Conservation (phyloP, 2,329 filamentous ascomycete species). For the Sarocladium kiliense region DNA sequence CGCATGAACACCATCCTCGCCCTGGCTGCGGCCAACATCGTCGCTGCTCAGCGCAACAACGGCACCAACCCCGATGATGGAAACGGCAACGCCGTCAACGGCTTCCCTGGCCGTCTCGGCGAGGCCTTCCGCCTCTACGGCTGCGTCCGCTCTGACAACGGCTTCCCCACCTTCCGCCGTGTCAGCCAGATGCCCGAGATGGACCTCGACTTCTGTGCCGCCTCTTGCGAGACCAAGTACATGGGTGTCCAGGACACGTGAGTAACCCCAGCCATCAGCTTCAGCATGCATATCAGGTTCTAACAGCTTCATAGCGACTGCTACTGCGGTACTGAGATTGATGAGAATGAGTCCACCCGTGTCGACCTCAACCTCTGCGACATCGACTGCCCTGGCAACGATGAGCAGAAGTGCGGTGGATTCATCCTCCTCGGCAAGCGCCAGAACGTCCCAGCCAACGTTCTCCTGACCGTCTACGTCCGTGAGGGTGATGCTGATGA, state of each 20-base stretch:
- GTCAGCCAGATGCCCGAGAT: conserved; percentile 13
- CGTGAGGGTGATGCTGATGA: conserved; percentile 4
- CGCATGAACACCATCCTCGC: conserved; percentile 4
- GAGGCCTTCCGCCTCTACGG: conserved; percentile 20
- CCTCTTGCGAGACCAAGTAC: conserved; percentile 18
- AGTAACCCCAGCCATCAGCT: conserved; percentile 10
- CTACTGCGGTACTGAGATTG: conserved; percentile 17
- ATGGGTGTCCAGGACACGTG: conserved; percentile 20
- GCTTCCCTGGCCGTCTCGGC: conserved; percentile 10
- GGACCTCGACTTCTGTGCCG: conserved; percentile 20
- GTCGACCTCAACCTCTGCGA: conserved; percentile 12
- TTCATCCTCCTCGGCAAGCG: not conserved
- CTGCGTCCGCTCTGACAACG: conserved; percentile 20
- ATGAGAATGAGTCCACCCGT: conserved; percentile 11
- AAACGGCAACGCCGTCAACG: conserved; percentile 5
- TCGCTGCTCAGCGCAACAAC: conserved; percentile 4
- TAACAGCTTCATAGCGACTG: conserved; percentile 14
- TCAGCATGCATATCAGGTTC: not conserved
- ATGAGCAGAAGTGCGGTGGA: conserved; percentile 13
- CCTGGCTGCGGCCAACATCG: conserved; percentile 8
- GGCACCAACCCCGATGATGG: conserved; percentile 9
- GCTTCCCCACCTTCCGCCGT: conserved; percentile 22
- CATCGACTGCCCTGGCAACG: conserved; percentile 15
- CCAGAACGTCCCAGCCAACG: conserved; percentile 2
- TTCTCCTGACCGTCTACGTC: conserved; percentile 13